Evolutionary conservation across 2,329 filamentous ascomycete species (phyloP).

Genomic region (Pseudocercospora fijiensis): DNA sequence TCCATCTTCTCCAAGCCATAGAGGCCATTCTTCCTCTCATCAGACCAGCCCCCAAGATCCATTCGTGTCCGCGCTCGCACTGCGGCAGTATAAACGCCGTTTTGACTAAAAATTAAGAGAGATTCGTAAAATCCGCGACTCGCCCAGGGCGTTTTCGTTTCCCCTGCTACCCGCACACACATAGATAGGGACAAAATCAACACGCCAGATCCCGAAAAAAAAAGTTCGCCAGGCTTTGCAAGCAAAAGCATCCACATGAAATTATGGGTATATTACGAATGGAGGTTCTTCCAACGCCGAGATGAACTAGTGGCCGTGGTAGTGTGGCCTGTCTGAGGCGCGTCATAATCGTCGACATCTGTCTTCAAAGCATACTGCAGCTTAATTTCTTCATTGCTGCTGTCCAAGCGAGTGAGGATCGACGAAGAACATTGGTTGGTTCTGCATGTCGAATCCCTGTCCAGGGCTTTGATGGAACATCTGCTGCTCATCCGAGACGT

Average conservation of each 20-base stretch:
- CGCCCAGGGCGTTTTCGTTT: neutral
- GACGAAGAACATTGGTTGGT: conserved; percentile 49
- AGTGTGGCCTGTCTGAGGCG: conserved; percentile 18
- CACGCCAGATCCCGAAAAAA: conserved; percentile 4
- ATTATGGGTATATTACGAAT: conserved; percentile 30
- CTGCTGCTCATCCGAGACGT: conserved; percentile 35
- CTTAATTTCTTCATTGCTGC: conserved; percentile 22
- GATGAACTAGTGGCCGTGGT: conserved; percentile 11
- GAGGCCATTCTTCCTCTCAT: neutral
- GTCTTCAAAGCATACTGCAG: conserved; percentile 18
- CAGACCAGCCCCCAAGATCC: neutral
- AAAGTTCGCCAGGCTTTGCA: conserved; percentile 12
- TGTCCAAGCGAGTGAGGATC: conserved; percentile 43
- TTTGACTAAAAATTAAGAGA: conserved; percentile 22
- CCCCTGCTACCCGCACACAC: neutral
- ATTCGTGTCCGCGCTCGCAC: conserved; percentile 15
- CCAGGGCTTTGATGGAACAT: conserved; percentile 37
- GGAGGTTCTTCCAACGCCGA: conserved; percentile 14
- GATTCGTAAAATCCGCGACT: conserved; percentile 18
- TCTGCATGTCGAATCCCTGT: conserved; percentile 47
- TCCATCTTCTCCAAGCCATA: neutral
- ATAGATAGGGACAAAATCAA: neutral
- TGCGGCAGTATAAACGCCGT: conserved; percentile 20
- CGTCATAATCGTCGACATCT: conserved; percentile 24
- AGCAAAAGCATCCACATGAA: conserved; percentile 29